phyloP scores from a whole-genome alignment of 345 rosid species.

The Arabis alpina region DNA sequence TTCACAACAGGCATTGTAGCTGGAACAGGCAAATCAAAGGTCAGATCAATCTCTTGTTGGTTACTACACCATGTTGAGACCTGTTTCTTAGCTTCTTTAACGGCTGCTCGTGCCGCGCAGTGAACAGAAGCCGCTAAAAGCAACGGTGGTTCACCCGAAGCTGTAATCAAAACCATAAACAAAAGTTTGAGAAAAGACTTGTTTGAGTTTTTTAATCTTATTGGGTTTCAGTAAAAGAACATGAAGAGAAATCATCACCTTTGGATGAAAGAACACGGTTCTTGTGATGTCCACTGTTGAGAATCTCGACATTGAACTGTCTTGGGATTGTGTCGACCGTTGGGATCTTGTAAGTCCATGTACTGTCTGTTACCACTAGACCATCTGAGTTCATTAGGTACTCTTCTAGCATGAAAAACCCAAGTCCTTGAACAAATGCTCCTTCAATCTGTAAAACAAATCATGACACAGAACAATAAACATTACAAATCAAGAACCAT shows the following conservation, averaged over 20 bases:
- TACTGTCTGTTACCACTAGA: conserved; percentile 64
- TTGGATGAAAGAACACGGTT: conserved; percentile 87
- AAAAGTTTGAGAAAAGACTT: neutral
- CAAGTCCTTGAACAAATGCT: conserved; percentile 93
- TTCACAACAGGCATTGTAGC: conserved; percentile 88
- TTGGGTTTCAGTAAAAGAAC: conserved; percentile 8
- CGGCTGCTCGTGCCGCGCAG: conserved; percentile 80
- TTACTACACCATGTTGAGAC: conserved; percentile 52
- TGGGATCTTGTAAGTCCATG: conserved; percentile 98
- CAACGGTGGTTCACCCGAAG: conserved; percentile 95
- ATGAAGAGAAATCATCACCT: conserved; percentile 52
- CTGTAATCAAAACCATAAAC: conserved; percentile 50
- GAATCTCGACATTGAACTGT: conserved; percentile 77
- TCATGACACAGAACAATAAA: conserved; percentile 12
- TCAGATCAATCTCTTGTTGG: conserved; percentile 27
- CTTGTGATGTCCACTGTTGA: conserved; percentile 78
- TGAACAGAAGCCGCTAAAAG: conserved; percentile 84
- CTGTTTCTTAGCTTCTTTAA: conserved; percentile 72
- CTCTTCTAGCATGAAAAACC: conserved; percentile 94
- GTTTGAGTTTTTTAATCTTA: neutral
- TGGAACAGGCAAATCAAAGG: conserved; percentile 71
- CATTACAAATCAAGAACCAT: conserved; percentile 4
- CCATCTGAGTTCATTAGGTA: conserved; percentile 80
- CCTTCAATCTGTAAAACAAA: conserved; percentile 80
- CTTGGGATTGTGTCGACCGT: conserved; percentile 86